Evolutionary conservation across 495 filamentous ascomycete genomes (phyloP).

Genomic region (Cairneyella variabilis): DNA sequence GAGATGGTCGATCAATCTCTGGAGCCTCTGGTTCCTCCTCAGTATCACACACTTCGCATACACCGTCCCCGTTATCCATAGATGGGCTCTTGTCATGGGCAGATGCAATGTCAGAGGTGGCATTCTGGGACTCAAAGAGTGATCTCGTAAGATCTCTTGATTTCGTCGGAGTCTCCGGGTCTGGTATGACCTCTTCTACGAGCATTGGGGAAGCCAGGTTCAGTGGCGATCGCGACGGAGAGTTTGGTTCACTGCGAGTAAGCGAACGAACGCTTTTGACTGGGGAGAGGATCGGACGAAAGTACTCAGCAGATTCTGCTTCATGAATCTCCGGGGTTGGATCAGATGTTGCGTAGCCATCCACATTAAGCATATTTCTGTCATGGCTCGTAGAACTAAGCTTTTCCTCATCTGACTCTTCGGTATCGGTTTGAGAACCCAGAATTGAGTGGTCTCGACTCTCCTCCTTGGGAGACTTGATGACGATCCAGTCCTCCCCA

Average conservation of each 20-base stretch:
- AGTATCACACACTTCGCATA: not conserved
- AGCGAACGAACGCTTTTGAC: not conserved
- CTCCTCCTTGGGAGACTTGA: not conserved
- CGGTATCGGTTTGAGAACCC: not conserved
- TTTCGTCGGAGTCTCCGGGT: not conserved
- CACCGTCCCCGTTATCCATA: not conserved
- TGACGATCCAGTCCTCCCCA: not conserved
- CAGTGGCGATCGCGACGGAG: not conserved
- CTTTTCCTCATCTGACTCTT: not conserved
- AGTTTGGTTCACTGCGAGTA: not conserved
- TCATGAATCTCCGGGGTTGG: constrained; percentile 15
- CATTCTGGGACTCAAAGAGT: not conserved
- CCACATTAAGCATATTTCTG: constrained; percentile 8
- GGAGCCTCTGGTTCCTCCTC: not conserved
- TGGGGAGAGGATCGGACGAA: constrained; percentile 10
- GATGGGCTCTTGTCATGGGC: not conserved
- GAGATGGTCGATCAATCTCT: not conserved
- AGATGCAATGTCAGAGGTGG: not conserved
- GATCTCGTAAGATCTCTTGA: not conserved
- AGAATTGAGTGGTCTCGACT: not conserved
- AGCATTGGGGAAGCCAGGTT: not conserved
- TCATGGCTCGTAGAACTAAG: constrained; percentile 2
- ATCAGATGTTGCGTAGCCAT: constrained; percentile 10
- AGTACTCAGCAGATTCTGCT: constrained; percentile 16
- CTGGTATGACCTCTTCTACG: not conserved